phyloP scores from a whole-genome alignment of 139 green algal species.

The Choricystis sp. region DNA sequence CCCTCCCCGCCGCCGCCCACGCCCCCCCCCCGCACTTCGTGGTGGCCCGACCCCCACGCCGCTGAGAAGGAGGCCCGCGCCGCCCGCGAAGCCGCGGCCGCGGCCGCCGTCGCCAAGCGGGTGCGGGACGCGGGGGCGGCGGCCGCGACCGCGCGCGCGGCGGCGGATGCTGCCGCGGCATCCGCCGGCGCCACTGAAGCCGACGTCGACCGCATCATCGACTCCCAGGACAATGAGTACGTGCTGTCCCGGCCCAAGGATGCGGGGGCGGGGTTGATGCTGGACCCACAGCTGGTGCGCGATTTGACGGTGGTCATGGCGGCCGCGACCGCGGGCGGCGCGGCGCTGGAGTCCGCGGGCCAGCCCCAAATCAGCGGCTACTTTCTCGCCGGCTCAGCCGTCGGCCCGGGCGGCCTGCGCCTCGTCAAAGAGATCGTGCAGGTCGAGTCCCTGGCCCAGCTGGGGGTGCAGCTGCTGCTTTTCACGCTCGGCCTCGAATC shows the following conservation, averaged over 20 bases:
- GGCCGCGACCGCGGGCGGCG: constrained; percentile 45
- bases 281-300: constrained; percentile 72
- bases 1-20: not conserved
- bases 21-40: not conserved
- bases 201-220: constrained; percentile 85
- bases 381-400: constrained; percentile 74
- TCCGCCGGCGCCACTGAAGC: constrained; percentile 12
- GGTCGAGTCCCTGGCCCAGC: constrained; percentile 84
- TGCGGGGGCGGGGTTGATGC: constrained; percentile 53
- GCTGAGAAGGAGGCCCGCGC: not conserved
- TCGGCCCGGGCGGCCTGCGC: constrained; percentile 77
- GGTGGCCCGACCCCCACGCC: not conserved
- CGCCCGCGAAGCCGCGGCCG: not conserved
- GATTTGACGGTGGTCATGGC: constrained; percentile 67
- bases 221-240: constrained; percentile 92
- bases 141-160: constrained; percentile 3
- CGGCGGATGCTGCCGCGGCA: constrained; percentile 6
- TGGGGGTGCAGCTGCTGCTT: constrained; percentile 89
- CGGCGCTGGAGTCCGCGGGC: constrained; percentile 49
- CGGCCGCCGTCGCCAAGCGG: not conserved
- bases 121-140: not conserved
- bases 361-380: constrained; percentile 93
- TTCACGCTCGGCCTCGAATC: constrained; percentile 92
- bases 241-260: constrained; percentile 85
- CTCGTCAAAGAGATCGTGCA: constrained; percentile 45